Evolutionary conservation across 768 basidiomycete genomes (phyloP).

Genomic region (Guyanaporus albipodus): DNA sequence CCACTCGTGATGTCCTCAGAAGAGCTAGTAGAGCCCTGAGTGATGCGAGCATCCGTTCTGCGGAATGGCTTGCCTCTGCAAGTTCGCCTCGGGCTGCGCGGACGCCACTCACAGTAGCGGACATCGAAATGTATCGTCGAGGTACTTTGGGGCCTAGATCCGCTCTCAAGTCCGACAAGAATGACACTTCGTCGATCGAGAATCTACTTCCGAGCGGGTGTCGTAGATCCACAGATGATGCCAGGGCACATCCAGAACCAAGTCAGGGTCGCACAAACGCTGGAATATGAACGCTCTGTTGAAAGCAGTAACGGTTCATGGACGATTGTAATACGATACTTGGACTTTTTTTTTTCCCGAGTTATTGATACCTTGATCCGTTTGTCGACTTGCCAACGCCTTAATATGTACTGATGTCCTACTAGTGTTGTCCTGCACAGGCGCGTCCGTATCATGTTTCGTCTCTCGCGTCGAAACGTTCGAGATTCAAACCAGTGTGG

Average conservation of each 20-base stretch:
- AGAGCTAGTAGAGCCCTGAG: conserved; percentile 24
- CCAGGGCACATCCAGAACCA: neutral
- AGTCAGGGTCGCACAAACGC: conserved; percentile 20
- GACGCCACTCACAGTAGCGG: conserved; percentile 14
- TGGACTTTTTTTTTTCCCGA: neutral
- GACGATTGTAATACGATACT: no score
- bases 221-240: conserved; percentile 6
- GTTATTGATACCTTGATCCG: neutral
- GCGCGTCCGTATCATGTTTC: neutral
- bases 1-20: conserved; percentile 13
- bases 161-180: neutral
- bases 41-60: conserved; percentile 29
- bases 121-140: conserved; percentile 28
- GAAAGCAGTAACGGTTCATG: no score
- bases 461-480: neutral
- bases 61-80: conserved; percentile 30
- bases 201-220: neutral
- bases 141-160: conserved; percentile 10
- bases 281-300: conserved; percentile 36
- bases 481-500: conserved; percentile 2
- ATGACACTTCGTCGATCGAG: neutral
- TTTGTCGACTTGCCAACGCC: neutral
- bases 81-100: conserved; percentile 9
- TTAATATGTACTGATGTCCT: conserved; percentile 16
- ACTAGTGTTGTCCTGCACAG: conserved; percentile 8